These are phyloP conservation scores for Podila minutissima DNA, from an alignment of 192 early-diverging fungal species.

Conservation along the genomic window DNA sequence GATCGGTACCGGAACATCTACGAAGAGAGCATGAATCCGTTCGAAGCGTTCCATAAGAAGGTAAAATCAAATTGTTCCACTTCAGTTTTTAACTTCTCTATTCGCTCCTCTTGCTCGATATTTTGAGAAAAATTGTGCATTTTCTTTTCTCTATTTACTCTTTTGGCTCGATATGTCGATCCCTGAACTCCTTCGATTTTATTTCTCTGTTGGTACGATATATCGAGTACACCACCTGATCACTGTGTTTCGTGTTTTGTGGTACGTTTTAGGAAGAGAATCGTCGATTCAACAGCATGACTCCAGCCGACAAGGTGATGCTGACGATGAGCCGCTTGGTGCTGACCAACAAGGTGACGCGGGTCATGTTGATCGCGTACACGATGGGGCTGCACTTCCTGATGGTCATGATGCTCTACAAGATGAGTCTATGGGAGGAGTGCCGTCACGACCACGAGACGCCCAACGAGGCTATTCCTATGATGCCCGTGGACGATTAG, in stretches of 20 bases:
- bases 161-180: no score
- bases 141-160: background rate
- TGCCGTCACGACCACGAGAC: slow-evolving; percentile 69
- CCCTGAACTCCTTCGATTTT: no score
- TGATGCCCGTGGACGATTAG: slow-evolving; percentile 36
- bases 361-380: slow-evolving; percentile 76
- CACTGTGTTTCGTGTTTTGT: background rate
- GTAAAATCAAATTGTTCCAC: background rate
- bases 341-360: slow-evolving; percentile 72
- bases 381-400: slow-evolving; percentile 79
- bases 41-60: slow-evolving; percentile 81
- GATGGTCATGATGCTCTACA: slow-evolving; percentile 78
- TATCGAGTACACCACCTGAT: background rate
- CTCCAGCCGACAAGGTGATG: slow-evolving; percentile 77
- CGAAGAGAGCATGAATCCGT: slow-evolving; percentile 91
- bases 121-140: no score
- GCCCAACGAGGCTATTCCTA: slow-evolving; percentile 52
- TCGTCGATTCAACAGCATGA: slow-evolving; percentile 76
- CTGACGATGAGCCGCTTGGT: slow-evolving; percentile 71
- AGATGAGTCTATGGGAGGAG: slow-evolving; percentile 71
- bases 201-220: background rate
- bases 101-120: background rate
- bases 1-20: slow-evolving; percentile 83
- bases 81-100: background rate
- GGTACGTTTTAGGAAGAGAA: slow-evolving; percentile 63